Conservation (phyloP, 1,284 basidiomycete genomes). For the Tilletia walkeri region DNA sequence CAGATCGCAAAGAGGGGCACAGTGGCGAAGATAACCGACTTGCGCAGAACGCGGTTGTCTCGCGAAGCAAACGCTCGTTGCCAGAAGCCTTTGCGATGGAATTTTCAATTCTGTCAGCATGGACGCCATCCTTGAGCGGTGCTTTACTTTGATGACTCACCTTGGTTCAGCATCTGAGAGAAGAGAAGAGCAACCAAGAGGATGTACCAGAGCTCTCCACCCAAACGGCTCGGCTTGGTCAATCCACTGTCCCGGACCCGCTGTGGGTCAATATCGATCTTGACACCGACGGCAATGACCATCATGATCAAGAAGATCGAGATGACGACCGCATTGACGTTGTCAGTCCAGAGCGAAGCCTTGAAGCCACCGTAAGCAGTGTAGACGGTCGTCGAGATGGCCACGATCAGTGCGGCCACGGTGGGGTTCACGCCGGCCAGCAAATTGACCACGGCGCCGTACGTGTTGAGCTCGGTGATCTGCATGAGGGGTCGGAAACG, state of each 20-base stretch:
- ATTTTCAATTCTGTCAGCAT: too few species aligned
- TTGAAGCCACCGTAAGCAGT: slow-evolving; percentile 56
- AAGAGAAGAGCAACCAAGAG: slow-evolving; percentile 51
- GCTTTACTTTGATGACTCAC: slow-evolving; percentile 12
- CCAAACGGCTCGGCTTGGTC: slow-evolving; percentile 43
- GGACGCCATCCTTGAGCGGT: too few species aligned
- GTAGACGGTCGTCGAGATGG: slow-evolving; percentile 53
- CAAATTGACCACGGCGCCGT: slow-evolving; percentile 43
- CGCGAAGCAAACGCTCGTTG: slow-evolving; percentile 55
- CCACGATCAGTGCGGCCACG: slow-evolving; percentile 51
- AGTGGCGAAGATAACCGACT: slow-evolving; percentile 47
- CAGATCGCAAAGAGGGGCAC: slow-evolving; percentile 51
- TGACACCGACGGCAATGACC: slow-evolving; percentile 46
- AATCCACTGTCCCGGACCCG: slow-evolving; percentile 43
- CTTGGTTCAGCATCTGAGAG: slow-evolving; percentile 55
- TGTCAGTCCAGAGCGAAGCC: slow-evolving; percentile 55
- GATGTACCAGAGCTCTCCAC: slow-evolving; percentile 55
- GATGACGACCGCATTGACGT: slow-evolving; percentile 54
- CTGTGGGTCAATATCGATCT: slow-evolving; percentile 45
- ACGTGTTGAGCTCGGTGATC: slow-evolving; percentile 54
- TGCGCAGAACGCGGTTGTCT: slow-evolving; percentile 47
- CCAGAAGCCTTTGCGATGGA: slow-evolving; percentile 36
- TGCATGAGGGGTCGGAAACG: neutral
- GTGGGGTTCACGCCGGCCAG: slow-evolving; percentile 48
- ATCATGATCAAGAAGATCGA: slow-evolving; percentile 51